phyloP scores from a whole-genome alignment of 805 yeast genomes.

The Groenewaldozyma tartarivorans region DNA sequence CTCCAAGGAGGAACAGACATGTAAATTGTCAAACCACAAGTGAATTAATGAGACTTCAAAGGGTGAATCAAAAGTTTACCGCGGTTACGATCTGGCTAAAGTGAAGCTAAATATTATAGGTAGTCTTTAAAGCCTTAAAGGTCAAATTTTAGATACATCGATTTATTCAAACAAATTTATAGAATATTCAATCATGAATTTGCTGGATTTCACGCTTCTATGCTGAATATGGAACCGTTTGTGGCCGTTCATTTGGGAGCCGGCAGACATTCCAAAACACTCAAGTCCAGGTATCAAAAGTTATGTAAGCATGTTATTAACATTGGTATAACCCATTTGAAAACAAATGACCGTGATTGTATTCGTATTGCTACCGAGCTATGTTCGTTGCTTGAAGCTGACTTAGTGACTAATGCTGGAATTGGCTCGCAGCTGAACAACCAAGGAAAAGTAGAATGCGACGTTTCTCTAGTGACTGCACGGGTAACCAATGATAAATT shows the following conservation, averaged over 20 bases:
- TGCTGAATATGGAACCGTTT: no score
- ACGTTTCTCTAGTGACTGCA: slow-evolving; percentile 28
- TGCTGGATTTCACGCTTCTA: no score
- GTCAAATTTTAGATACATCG: no score
- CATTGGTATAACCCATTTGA: slow-evolving; percentile 15
- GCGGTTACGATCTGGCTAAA: no score
- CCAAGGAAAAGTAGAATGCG: slow-evolving; percentile 30
- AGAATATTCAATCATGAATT: no score
- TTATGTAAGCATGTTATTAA: slow-evolving; percentile 15
- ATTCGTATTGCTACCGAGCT: slow-evolving; percentile 18
- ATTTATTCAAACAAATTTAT: no score
- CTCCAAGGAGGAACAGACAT: slow-evolving; percentile 11
- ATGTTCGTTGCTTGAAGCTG: slow-evolving; percentile 27
- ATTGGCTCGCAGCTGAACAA: slow-evolving; percentile 29
- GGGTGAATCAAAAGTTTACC: no score
- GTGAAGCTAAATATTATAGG: no score
- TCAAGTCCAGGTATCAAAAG: slow-evolving; percentile 8
- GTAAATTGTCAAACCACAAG: no score
- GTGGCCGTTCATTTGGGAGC: slow-evolving; percentile 28
- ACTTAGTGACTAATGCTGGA: slow-evolving; percentile 31
- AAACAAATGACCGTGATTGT: slow-evolving; percentile 12
- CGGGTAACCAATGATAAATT: slow-evolving; percentile 13
- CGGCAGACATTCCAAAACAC: slow-evolving; percentile 20
- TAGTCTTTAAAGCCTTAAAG: no score
- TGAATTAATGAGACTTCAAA: no score